Base-by-base conservation (phyloP, 257 asterid genomes). In the Nicotiana tomentosiformis region DNA sequence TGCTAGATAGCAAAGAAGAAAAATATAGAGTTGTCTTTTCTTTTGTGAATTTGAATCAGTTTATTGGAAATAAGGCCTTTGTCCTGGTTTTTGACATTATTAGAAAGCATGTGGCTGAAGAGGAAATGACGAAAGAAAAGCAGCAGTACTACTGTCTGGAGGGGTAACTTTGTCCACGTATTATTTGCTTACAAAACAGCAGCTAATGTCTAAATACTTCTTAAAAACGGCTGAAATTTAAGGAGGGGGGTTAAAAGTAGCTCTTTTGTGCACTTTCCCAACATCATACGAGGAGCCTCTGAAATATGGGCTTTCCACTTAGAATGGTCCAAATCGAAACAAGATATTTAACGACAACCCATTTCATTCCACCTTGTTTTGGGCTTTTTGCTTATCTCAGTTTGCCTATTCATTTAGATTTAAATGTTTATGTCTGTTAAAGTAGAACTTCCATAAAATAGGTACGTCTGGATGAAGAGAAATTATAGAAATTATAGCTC, bases 181-280 rank as follows among this genome's bases (percentile, higher is more conserved):
- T 68, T 17, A 68, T 69, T 39, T 69, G 5, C 32, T 69, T 37
- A 18, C 56, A 69, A n/a, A 69, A n/a, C 11, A n/a, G 3, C 14
- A 10, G 18, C 18, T 32, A n/a, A 37, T 69, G 37, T 39, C 17
- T 10, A 39, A 10, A 5, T 69, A n/a, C 56, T 6, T 29, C 3
- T 35, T 30, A 39, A 66, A 39, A 69, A 10, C 3, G 0, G 32
- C 56, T 69, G 57, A 37, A 69, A 69, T 39, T 37, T 37, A 69
- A 69, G 57, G 56, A 69, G 77, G n/a, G 77, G 57, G n/a, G 77
- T 68, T 68, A 37, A 68, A 66, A 68, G n/a, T 18, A 30, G 55
- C 53, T 39, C 10, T 29, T n/a, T 69, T 39, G 77, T 69, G 77
- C 77, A 67, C 17, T 67, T 35, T 4, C 8, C 53, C 29, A 29